Evolutionary conservation across 1,284 basidiomycete genomes (phyloP).

Genomic region (Tilletia caries): DNA sequence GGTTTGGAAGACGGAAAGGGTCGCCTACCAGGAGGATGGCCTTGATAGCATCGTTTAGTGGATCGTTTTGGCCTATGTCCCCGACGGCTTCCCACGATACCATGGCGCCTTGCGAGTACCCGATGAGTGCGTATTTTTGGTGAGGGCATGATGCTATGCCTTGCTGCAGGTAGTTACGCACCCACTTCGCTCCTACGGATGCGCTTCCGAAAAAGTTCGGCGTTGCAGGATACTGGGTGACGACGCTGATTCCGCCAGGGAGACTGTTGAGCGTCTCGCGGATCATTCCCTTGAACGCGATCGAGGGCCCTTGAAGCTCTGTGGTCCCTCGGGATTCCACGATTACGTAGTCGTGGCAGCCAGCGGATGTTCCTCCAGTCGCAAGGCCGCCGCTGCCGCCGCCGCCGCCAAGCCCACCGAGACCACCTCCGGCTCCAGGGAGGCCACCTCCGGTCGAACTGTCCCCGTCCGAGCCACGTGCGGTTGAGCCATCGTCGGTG

Average conservation of each 20-base stretch:
- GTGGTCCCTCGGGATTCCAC: neutral
- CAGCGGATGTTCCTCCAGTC: too few species aligned
- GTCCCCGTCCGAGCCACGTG: too few species aligned
- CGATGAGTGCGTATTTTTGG: neutral
- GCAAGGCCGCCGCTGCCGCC: too few species aligned
- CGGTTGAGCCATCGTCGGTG: too few species aligned
- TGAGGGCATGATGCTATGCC: neutral
- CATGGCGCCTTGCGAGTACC: neutral
- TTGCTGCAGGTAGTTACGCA: neutral
- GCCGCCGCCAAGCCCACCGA: too few species aligned
- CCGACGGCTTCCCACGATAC: neutral
- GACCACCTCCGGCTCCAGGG: too few species aligned
- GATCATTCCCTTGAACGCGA: neutral
- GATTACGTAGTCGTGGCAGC: neutral
- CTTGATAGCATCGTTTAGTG: neutral
- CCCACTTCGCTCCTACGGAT: neutral
- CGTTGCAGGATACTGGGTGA: neutral
- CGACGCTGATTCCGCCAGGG: neutral
- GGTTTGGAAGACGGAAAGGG: neutral
- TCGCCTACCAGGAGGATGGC: neutral
- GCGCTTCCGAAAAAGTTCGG: neutral
- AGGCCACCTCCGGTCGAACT: too few species aligned
- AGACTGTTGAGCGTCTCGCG: neutral
- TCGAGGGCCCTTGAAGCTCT: neutral
- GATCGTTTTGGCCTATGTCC: neutral